phyloP scores from a whole-genome alignment of 495 filamentous ascomycete species.

The Penicillium pulvis region DNA sequence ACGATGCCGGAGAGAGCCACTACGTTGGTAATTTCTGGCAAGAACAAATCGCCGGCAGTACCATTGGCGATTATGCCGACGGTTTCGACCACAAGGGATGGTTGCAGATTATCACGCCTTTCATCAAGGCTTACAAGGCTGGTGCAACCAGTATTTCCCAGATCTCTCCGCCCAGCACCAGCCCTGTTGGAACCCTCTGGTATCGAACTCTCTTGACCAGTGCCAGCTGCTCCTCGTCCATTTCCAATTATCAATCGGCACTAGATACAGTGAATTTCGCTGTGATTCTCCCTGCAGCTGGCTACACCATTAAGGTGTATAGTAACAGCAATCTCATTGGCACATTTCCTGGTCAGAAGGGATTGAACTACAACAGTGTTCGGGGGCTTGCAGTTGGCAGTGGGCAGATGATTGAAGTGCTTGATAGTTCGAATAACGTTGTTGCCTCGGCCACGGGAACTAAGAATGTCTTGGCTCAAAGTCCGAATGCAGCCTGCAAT shows the following conservation, averaged over 20 bases:
- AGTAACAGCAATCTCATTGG: constrained; percentile 8
- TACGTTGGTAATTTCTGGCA: constrained; percentile 46
- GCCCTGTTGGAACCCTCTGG: constrained; percentile 26
- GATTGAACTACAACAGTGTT: constrained; percentile 13
- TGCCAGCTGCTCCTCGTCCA: constrained; percentile 9
- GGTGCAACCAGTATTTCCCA: constrained; percentile 15
- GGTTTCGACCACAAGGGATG: constrained; percentile 32
- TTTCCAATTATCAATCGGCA: constrained; percentile 11
- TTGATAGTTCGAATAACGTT: constrained; percentile 3
- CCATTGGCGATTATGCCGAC: constrained; percentile 30
- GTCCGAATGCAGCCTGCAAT: constrained; percentile 10
- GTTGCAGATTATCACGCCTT: constrained; percentile 33
- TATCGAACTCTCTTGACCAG: constrained; percentile 10
- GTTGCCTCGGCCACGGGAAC: constrained; percentile 13
- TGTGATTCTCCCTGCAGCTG: constrained; percentile 11
- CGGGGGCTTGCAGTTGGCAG: constrained; percentile 1
- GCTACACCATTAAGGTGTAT: constrained; percentile 14
- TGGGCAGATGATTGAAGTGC: constrained; percentile 8
- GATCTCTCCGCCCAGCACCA: constrained; percentile 6
- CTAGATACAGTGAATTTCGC: constrained; percentile 15
- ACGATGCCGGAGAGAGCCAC: constrained; percentile 48
- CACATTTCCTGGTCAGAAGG: constrained; percentile 5
- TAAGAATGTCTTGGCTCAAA: constrained; percentile 10
- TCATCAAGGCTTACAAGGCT: constrained; percentile 38
- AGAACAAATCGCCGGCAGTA: not conserved